These are phyloP conservation scores for Penicillium oxalicum DNA, from an alignment of 2,329 filamentous ascomycete species.

Conservation along the genomic window DNA sequence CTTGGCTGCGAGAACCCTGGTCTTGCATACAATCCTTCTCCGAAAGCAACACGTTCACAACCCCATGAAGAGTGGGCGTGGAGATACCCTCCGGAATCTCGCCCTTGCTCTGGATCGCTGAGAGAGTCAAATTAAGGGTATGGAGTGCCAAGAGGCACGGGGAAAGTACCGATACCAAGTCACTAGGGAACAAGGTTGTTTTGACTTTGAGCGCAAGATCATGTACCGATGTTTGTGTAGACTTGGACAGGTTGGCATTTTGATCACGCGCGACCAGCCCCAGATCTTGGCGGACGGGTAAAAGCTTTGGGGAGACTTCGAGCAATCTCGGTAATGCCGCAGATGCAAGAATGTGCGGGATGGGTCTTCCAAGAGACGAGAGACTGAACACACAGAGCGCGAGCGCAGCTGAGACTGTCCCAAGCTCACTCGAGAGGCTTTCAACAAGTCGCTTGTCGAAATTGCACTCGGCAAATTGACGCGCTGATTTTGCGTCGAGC, in stretches of 20 bases:
- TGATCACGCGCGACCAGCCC: conserved; percentile 17
- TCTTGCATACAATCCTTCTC: conserved; percentile 5
- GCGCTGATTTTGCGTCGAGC: conserved; percentile 34
- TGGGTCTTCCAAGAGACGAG: conserved; percentile 21
- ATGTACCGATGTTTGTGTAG: conserved; percentile 26
- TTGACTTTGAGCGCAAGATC: conserved; percentile 20
- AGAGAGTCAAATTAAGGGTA: conserved; percentile 28
- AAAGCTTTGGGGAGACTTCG: conserved; percentile 21
- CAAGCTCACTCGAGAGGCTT: conserved; percentile 54
- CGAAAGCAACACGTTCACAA: conserved; percentile 27
- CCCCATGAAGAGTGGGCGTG: conserved; percentile 18
- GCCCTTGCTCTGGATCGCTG: conserved; percentile 28
- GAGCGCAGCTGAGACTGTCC: conserved; percentile 38
- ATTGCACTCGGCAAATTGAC: conserved; percentile 64
- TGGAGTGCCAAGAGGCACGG: conserved; percentile 31
- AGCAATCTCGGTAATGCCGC: conserved; percentile 30
- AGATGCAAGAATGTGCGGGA: conserved; percentile 25
- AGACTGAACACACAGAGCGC: conserved; percentile 30
- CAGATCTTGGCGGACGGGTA: conserved; percentile 27
- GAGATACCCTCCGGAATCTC: conserved; percentile 25
- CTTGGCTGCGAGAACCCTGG: conserved; percentile 1
- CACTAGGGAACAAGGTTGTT: conserved; percentile 22
- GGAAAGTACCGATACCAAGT: conserved; percentile 18
- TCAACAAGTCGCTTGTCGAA: conserved; percentile 64
- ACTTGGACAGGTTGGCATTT: conserved; percentile 25